A percentile compares a stretch with the other conserved stretches of the same genome.
phyloP scores from a whole-genome alignment of 2,329 filamentous ascomycete genomes.

The Penicillium sp. region DNA sequence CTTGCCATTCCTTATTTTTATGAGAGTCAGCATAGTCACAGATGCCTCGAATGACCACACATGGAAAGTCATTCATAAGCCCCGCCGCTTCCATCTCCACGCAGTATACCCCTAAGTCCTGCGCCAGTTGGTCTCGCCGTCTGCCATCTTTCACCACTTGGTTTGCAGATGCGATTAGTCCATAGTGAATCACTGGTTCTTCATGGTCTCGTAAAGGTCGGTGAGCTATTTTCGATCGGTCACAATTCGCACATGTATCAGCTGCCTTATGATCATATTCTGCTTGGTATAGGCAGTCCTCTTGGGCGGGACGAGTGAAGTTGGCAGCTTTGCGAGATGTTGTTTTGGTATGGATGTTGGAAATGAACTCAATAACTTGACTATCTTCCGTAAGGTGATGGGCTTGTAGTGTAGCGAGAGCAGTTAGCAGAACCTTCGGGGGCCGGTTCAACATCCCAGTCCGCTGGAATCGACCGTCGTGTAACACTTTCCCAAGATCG shows the following conservation, averaged over 20 bases:
- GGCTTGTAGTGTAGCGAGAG: neutral
- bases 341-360: neutral
- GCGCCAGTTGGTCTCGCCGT: constrained; percentile 8
- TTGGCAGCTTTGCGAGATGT: neutral
- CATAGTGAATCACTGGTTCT: constrained; percentile 19
- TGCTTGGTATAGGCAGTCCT: constrained; percentile 7
- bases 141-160: constrained; percentile 19
- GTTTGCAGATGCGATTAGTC: constrained; percentile 22
- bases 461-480: neutral
- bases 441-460: neutral
- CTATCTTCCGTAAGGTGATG: constrained; percentile 6
- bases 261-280: constrained; percentile 14
- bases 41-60: constrained; percentile 26
- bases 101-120: constrained; percentile 13
- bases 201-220: neutral
- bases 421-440: constrained; percentile 1
- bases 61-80: constrained; percentile 16
- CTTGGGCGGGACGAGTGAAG: neutral
- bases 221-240: neutral
- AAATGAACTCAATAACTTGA: neutral
- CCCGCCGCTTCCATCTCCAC: constrained; percentile 20
- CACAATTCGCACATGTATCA: neutral
- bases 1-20: constrained; percentile 8
- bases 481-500: neutral
- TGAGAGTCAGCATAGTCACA: constrained; percentile 25